Evolutionary conservation across 352 stramenopile genomes (phyloP), one percentile per base, ranked within the genome.

Genomic region (Phytophthora constricta): DNA sequence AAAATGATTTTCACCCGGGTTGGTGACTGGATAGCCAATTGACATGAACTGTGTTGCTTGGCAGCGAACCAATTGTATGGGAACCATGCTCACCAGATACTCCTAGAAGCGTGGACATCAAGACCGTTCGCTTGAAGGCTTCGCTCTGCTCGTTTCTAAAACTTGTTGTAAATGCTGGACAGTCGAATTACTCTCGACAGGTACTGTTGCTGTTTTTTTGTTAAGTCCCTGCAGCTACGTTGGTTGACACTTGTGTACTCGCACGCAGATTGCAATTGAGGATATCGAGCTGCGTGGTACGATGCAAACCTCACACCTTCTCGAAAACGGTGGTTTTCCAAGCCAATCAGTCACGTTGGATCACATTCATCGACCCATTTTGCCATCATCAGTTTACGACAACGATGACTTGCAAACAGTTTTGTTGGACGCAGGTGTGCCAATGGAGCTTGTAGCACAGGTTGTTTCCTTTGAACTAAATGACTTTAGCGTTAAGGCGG

Each of bases 371-470:
- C 45, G 34, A 4, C 27, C 57, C 0, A 1, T 31, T 1, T 4
- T 61, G 11, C 20, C 52, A 14, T 17, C 49, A 31, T 10, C 25
- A 2, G 22, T 8, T 0, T 51, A 52, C 14, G 47, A 73, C 16
- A 59, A 56, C 16, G 48, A 62, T 5, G 61, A 79, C 4, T 45
- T 83, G 25, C 58, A 81, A 47, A 17, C 16, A 2, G 65, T 71
- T 26, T 62, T 83, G 7, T 49, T 83, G 3, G 58, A 79, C 22
- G 75, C 69, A n/a, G 75, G 72, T 1, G 56, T 83, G 4, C 42
- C 73, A 20, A 65, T 83, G 33, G 63, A 80, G 27, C 64, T 83
- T 33, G 65, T 83, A 34, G 51, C 26, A 28, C 62, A 69, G 25
- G 41, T 83, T 42, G 13, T 58, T 42, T 55, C 41, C 27, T 54